Conservation (phyloP, 2,329 filamentous ascomycete species). For the Diplodia scrobiculata region DNA sequence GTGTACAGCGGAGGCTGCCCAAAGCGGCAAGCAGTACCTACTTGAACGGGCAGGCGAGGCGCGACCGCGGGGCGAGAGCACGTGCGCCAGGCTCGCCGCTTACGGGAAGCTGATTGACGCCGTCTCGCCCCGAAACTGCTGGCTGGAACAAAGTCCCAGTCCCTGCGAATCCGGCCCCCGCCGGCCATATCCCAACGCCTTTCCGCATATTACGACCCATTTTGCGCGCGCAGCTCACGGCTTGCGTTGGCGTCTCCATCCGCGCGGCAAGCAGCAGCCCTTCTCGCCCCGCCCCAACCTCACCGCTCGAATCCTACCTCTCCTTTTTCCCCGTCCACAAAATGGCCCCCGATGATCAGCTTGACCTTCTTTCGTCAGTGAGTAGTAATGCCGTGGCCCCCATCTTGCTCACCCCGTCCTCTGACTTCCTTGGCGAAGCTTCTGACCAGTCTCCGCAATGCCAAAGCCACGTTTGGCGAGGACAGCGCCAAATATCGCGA, state of each 20-base stretch:
- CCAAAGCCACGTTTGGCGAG: slow-evolving; percentile 40
- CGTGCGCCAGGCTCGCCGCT: background rate
- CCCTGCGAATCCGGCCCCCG: background rate
- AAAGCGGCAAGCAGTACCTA: background rate
- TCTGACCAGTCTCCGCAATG: slow-evolving; percentile 42
- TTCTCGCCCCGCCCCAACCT: slow-evolving; percentile 1
- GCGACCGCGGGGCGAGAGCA: slow-evolving; percentile 6
- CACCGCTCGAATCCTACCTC: background rate
- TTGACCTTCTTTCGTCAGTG: slow-evolving; percentile 15
- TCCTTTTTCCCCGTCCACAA: background rate
- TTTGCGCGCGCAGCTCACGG: background rate
- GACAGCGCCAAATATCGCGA: slow-evolving; percentile 38
- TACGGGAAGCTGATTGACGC: slow-evolving; percentile 5
- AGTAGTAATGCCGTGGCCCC: slow-evolving; percentile 3
- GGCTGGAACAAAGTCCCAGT: background rate
- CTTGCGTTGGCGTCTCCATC: background rate
- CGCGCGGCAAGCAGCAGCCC: background rate
- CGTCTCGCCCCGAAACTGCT: background rate
- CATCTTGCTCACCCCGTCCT: background rate
- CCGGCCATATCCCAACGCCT: background rate
- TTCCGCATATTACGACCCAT: background rate
- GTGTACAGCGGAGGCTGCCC: background rate
- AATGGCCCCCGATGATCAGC: slow-evolving; percentile 21
- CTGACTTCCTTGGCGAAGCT: slow-evolving; percentile 35
- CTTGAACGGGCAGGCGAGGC: slow-evolving; percentile 12